Percentiles rank a stretch among this genome's conserved stretches.
phyloP scores from a whole-genome alignment of 176 grass and related monocot species.

The Rhynchospora pubera region DNA sequence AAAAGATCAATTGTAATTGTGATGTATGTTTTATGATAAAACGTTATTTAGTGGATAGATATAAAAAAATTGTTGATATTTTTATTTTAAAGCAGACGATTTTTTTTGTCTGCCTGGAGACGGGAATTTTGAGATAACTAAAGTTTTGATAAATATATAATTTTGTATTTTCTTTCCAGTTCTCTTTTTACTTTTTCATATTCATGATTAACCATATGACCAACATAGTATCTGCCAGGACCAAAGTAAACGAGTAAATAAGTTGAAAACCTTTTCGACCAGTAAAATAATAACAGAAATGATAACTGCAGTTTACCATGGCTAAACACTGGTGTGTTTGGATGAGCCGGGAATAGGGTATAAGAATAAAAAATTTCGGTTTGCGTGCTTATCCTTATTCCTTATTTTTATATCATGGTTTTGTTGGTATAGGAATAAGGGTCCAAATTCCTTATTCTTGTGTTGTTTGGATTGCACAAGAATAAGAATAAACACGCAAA shows the following conservation, averaged over 20 bases:
- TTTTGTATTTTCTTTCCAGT: not conserved
- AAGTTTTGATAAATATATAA: not conserved
- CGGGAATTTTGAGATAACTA: not conserved
- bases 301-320: too few species aligned
- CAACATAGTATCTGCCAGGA: not conserved
- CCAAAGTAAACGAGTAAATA: not conserved
- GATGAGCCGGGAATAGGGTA: too few species aligned
- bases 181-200: not conserved
- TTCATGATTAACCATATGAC: not conserved
- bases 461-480: too few species aligned
- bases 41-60: slow-evolving; percentile 12
- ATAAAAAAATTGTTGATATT: slow-evolving; percentile 3
- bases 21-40: not conserved
- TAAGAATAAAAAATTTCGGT: too few species aligned
- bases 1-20: slow-evolving; percentile 24
- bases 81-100: not conserved
- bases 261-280: not conserved
- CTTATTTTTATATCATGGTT: too few species aligned
- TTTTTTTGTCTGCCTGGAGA: not conserved
- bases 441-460: too few species aligned
- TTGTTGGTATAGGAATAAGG: too few species aligned
- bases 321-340: too few species aligned
- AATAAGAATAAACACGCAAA: too few species aligned
- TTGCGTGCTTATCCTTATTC: too few species aligned
- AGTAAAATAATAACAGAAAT: not conserved